phyloP scores from a whole-genome alignment of 306 rosid species.

The Oxytropis ochrocephala region DNA sequence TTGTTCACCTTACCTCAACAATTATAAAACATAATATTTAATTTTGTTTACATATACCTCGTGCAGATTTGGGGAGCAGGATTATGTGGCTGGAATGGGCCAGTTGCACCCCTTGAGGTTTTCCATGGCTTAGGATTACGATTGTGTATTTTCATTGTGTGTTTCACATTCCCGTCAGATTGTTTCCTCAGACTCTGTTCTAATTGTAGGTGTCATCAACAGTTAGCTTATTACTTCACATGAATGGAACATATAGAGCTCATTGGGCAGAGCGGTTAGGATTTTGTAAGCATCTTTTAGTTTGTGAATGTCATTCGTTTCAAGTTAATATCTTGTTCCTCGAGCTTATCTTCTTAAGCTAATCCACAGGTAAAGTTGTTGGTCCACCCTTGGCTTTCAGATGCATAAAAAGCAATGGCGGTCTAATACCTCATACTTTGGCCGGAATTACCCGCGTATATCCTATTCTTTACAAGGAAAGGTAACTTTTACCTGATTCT shows the following conservation, averaged over 20 bases:
- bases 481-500: constrained; percentile 37
- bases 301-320: constrained; percentile 9
- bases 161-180: constrained; percentile 2
- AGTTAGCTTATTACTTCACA: constrained; percentile 61
- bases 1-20: constrained; percentile 1
- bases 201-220: constrained; percentile 53
- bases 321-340: constrained; percentile 13
- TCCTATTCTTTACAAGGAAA: constrained; percentile 82
- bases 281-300: constrained; percentile 54
- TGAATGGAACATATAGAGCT: constrained; percentile 87
- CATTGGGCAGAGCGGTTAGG: constrained; percentile 87
- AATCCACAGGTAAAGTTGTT: constrained; percentile 46
- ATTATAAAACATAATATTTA: constrained; percentile 11
- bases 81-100: constrained; percentile 73
- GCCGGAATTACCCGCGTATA: constrained; percentile 71
- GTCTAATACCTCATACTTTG: constrained; percentile 74
- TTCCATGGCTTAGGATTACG: constrained; percentile 16
- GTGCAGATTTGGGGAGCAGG: constrained; percentile 85
- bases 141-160: background rate
- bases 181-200: constrained; percentile 29
- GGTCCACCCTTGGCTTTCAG: constrained; percentile 83
- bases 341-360: constrained; percentile 22
- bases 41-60: constrained; percentile 18
- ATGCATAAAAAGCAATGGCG: constrained; percentile 75
- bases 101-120: constrained; percentile 85